These are phyloP conservation scores for Citrus maxima DNA, from an alignment of 345 rosid genomes.

Conservation along the genomic window DNA sequence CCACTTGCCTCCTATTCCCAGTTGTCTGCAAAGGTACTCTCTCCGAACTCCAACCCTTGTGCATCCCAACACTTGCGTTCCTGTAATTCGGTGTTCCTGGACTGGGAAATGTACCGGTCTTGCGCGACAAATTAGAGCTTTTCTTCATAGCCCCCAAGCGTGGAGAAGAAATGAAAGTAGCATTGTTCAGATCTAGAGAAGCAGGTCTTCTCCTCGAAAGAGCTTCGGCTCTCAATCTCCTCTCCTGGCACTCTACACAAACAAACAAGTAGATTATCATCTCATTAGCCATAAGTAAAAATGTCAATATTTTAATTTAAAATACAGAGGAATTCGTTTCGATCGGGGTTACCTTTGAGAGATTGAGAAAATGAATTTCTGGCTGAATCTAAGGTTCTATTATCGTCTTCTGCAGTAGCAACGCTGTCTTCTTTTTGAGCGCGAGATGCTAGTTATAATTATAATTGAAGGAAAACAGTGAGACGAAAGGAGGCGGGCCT, in stretches of 20 bases:
- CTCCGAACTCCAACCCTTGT: constrained; percentile 97
- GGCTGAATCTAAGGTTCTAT: constrained; percentile 57
- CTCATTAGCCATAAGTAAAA: not conserved
- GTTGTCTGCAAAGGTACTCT: constrained; percentile 61
- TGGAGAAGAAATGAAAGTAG: constrained; percentile 57
- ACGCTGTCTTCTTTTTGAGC: constrained; percentile 53
- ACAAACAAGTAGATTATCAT: not conserved
- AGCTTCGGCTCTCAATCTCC: constrained; percentile 77
- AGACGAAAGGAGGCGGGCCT: constrained; percentile 8
- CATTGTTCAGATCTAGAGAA: constrained; percentile 75
- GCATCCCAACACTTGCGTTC: constrained; percentile 55
- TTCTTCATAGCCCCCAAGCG: constrained; percentile 49
- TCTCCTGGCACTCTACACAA: constrained; percentile 67
- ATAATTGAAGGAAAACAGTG: constrained; percentile 25
- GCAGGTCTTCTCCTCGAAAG: constrained; percentile 55
- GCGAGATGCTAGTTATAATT: constrained; percentile 35
- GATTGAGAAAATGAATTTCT: constrained; percentile 87
- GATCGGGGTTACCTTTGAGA: constrained; percentile 53
- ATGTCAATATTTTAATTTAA: not conserved
- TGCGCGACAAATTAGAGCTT: constrained; percentile 46
- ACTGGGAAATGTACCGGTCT: constrained; percentile 71
- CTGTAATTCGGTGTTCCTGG: constrained; percentile 82
- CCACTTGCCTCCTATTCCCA: constrained; percentile 56
- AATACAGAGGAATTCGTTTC: not conserved
- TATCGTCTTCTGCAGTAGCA: constrained; percentile 41